Evolutionary conservation across 805 yeast genomes (phyloP).

Genomic region (Pichia paraexigua): DNA sequence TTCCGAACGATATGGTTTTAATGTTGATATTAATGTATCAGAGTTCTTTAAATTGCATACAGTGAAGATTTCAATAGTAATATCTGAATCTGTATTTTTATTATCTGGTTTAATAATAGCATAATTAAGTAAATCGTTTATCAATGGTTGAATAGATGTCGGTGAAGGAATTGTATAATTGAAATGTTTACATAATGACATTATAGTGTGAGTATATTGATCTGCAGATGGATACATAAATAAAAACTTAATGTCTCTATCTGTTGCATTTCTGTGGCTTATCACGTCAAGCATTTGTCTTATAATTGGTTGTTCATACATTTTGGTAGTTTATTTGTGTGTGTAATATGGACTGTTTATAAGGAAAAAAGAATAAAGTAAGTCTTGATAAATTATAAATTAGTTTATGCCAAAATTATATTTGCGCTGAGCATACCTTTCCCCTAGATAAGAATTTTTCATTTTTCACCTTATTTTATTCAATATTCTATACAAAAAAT

Average conservation of each 20-base stretch:
- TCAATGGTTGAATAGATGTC: neutral
- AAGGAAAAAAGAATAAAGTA: neutral
- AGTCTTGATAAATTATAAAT: too few relatives aligned
- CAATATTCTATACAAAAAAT: neutral
- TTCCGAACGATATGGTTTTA: neutral
- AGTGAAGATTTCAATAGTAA: constrained; percentile 5
- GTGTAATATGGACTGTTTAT: neutral
- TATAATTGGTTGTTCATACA: neutral
- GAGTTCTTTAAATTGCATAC: neutral
- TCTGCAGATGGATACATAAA: neutral
- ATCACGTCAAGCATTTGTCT: neutral
- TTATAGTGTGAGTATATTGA: neutral
- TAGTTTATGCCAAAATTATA: neutral
- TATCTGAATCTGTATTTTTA: neutral
- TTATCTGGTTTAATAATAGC: neutral
- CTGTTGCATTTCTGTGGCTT: neutral
- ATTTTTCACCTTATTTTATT: too few relatives aligned
- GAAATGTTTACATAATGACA: neutral
- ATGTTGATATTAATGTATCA: neutral
- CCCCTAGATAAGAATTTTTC: neutral
- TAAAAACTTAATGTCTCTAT: neutral
- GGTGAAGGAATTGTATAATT: neutral
- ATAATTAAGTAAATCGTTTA: constrained; percentile 3
- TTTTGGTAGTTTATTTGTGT: neutral
- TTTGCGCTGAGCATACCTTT: neutral